Percentiles rank a stretch among this genome's conserved stretches.
Evolutionary conservation across 2,329 filamentous ascomycete genomes (phyloP).

Genomic region (Dactylellina haptotyla): DNA sequence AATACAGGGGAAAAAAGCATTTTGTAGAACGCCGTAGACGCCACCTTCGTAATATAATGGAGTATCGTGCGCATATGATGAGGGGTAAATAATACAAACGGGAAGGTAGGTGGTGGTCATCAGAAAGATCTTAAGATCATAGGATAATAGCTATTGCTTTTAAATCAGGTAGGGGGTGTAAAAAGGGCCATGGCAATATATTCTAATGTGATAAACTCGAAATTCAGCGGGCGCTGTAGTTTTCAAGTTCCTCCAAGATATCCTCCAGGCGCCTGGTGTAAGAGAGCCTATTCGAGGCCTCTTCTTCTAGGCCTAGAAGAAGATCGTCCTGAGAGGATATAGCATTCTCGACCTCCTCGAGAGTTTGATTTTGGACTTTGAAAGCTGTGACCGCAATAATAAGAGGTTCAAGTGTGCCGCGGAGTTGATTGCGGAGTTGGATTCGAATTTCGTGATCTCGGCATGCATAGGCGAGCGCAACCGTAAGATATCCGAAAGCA

Average conservation of each 20-base stretch:
- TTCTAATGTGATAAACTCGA: not conserved
- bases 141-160: too few relatives aligned
- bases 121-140: too few relatives aligned
- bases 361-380: constrained; percentile 53
- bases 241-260: constrained; percentile 23
- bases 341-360: constrained; percentile 36
- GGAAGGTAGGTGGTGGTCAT: too few relatives aligned
- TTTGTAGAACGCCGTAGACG: too few relatives aligned
- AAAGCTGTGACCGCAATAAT: constrained; percentile 71
- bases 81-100: too few relatives aligned
- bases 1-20: too few relatives aligned
- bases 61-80: too few relatives aligned
- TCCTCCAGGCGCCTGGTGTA: constrained; percentile 45
- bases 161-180: not conserved
- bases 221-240: constrained; percentile 18
- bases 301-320: constrained; percentile 30
- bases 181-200: not conserved
- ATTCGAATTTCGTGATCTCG: constrained; percentile 64
- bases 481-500: constrained; percentile 72
- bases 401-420: constrained; percentile 64
- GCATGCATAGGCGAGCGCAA: constrained; percentile 72
- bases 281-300: constrained; percentile 12
- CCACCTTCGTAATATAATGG: too few relatives aligned
- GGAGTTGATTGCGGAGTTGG: constrained; percentile 62
- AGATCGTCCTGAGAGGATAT: constrained; percentile 23